Percentiles rank a stretch among this genome's conserved stretches.
Evolutionary conservation across 1,139 yeast genomes (phyloP).

Genomic region (Kodamaea anthophila): DNA sequence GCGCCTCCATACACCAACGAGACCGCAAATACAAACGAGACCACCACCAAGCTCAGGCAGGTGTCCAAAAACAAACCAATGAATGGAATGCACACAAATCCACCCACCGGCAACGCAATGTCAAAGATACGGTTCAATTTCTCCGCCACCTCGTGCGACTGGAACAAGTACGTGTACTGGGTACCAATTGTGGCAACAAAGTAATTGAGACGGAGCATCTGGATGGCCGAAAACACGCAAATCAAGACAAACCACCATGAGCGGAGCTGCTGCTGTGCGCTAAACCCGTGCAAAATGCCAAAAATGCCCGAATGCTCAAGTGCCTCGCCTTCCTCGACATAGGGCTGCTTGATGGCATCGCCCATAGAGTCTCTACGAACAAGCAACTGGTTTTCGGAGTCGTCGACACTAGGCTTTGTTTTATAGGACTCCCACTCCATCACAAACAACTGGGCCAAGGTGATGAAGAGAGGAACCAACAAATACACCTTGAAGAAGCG

Average conservation of each 20-base stretch:
- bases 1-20: constrained; percentile 33
- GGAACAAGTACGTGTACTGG: constrained; percentile 38
- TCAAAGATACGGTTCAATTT: constrained; percentile 33
- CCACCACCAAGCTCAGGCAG: constrained; percentile 30
- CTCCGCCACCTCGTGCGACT: constrained; percentile 22
- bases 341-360: constrained; percentile 42
- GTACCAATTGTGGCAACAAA: constrained; percentile 42
- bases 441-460: constrained; percentile 31
- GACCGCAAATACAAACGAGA: constrained; percentile 23
- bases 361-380: constrained; percentile 39
- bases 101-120: constrained; percentile 43
- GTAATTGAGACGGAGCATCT: constrained; percentile 41
- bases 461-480: constrained; percentile 35
- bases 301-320: constrained; percentile 32
- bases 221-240: constrained; percentile 35
- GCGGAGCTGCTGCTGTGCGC: constrained; percentile 34
- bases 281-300: constrained; percentile 40
- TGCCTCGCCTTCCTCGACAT: constrained; percentile 36
- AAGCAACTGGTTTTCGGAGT: constrained; percentile 5
- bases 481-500: constrained; percentile 32
- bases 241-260: constrained; percentile 40
- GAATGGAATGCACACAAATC: constrained; percentile 37
- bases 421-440: constrained; percentile 40
- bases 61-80: constrained; percentile 37
- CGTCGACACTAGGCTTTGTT: constrained; percentile 13